Conservation (phyloP, 305 asterid genomes). For the Fraxinus sp. region DNA sequence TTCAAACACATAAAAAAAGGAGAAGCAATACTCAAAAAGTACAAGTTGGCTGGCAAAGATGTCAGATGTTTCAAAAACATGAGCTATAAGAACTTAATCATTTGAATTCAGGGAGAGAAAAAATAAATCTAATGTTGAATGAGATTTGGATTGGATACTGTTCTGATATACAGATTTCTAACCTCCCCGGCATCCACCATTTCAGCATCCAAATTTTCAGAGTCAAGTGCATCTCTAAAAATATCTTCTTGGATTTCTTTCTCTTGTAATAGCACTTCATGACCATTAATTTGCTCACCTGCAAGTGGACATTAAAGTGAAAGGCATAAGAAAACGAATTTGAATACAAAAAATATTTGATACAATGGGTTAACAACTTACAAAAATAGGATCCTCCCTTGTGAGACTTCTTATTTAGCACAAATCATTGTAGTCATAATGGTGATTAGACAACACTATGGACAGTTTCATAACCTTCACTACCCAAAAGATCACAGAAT, state of each 20-base stretch:
- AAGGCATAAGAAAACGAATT: not conserved
- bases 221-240: conserved; percentile 33
- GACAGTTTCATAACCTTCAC: not conserved
- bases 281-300: conserved; percentile 41
- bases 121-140: conserved; percentile 16
- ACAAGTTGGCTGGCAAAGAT: conserved; percentile 1
- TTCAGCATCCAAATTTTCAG: conserved; percentile 38
- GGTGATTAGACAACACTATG: not conserved
- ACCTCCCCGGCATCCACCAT: conserved; percentile 54
- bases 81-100: not conserved
- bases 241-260: conserved; percentile 44
- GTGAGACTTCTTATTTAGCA: not conserved
- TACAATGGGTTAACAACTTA: not conserved
- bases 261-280: conserved; percentile 42
- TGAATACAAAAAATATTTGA: not conserved
- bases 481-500: not conserved
- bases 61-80: not conserved
- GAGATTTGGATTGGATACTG: conserved; percentile 23
- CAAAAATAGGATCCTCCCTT: not conserved
- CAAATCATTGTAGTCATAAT: not conserved
- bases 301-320: conserved; percentile 16
- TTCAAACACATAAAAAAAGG: not conserved
- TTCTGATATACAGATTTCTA: conserved; percentile 22
- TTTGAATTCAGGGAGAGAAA: not conserved
- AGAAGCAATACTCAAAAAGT: not conserved